Base-by-base conservation (phyloP, 106 monocot genomes). In the Iris macrosiphon region DNA sequence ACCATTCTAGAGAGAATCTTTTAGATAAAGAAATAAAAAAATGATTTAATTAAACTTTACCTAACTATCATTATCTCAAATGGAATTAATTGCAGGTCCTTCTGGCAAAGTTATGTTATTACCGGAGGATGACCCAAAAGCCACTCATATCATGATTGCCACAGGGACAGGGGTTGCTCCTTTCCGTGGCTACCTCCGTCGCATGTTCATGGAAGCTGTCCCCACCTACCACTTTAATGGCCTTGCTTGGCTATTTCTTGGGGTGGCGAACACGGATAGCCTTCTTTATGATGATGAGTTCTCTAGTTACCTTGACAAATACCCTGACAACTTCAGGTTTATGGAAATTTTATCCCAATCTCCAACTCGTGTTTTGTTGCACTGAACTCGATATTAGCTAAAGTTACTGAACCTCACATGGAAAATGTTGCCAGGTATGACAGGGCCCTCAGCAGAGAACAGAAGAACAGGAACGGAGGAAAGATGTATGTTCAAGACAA, bases 401-500 rank as follows among this genome's bases (percentile, higher is more conserved):
- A n/a, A n/a, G n/a, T n/a, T n/a, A n/a, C n/a, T n/a, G n/a, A n/a
- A n/a, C n/a, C n/a, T n/a, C n/a, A n/a, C 26, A 12, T 43, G 17
- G 14, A 57, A 35, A 8, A 2, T 16, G 29, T 61, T 30, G n/a
- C 32, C 62, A 93, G 94, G 76, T 96, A 79, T 16, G 80, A 86
- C 23, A 67, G 32, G 55, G 96, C 80, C 21, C 77, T 96, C 24
- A 96, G 96, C 63, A 68, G 96, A 55, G 90, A 96, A 59, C 80
- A 90, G 63, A 96, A 80, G 72, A 96, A 90, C 82, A 74, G 40
- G 58, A 74, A 15, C 21, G 89, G 89, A 12, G 96, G 96, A 12
- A 96, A 86, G 74, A 90, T 96, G 96, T 96, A 96, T 17, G 96
- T 96, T 2, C 96, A 96, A 60, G 89, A 96, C 66, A 96, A 89